phyloP scores from a whole-genome alignment of 169 alveolate species.

The Cryptosporidium muris region DNA sequence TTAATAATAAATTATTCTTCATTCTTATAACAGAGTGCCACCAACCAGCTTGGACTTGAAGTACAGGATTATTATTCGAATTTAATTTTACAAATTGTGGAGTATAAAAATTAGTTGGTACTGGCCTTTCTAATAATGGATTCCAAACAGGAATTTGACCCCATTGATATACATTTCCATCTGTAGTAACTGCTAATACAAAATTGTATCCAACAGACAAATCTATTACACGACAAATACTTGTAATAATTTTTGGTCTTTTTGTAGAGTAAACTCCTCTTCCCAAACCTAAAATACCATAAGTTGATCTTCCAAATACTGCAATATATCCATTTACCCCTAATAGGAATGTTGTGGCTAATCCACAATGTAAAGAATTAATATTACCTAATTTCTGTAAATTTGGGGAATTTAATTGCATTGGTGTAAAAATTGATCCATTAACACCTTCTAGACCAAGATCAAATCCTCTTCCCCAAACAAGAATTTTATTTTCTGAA shows the following conservation, averaged over 20 bases:
- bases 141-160: constrained; percentile 67
- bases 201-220: constrained; percentile 60
- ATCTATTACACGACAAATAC: constrained; percentile 27
- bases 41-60: constrained; percentile 69
- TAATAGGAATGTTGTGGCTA: constrained; percentile 57
- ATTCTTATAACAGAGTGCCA: constrained; percentile 65
- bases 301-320: constrained; percentile 61
- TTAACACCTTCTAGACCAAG: constrained; percentile 56
- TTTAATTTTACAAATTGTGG: constrained; percentile 26
- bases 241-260: constrained; percentile 56
- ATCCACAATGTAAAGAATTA: constrained; percentile 49
- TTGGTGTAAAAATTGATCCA: constrained; percentile 44
- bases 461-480: constrained; percentile 70
- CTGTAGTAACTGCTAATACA: constrained; percentile 41
- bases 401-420: constrained; percentile 66
- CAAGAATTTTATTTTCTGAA: constrained; percentile 43
- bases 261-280: constrained; percentile 59
- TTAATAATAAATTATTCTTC: constrained; percentile 29
- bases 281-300: constrained; percentile 65
- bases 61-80: constrained; percentile 7
- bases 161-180: constrained; percentile 67
- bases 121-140: constrained; percentile 8
- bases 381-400: constrained; percentile 44
- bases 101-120: constrained; percentile 28
- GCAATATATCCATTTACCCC: constrained; percentile 41